Percentiles rank a stretch among this genome's conserved stretches.
Conservation (phyloP, 1,139 yeast species). For the Sugiyamaella castrensis region DNA sequence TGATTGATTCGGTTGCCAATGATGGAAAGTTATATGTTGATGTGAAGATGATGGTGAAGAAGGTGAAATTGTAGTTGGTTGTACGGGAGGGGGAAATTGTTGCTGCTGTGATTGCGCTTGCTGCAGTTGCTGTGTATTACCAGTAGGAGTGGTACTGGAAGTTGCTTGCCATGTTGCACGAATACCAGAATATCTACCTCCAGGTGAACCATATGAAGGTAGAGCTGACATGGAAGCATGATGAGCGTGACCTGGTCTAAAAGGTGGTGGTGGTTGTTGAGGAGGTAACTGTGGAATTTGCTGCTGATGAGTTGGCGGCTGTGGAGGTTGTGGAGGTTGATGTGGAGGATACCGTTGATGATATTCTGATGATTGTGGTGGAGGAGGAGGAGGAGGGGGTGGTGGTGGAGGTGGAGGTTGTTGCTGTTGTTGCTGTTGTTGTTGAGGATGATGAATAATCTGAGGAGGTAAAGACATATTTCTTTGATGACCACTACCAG, state of each 20-base stretch:
- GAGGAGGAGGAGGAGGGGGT: conserved; percentile 7
- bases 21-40: conserved; percentile 30
- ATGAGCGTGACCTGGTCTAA: conserved; percentile 28
- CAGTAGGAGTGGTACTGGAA: neutral
- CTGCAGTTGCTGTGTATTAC: conserved; percentile 2
- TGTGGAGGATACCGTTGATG: conserved; percentile 21
- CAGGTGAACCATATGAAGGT: conserved; percentile 19
- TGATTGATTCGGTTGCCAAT: conserved; percentile 31
- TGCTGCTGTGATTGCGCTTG: conserved; percentile 2
- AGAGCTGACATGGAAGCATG: conserved; percentile 29
- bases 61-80: conserved; percentile 23
- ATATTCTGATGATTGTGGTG: conserved; percentile 23
- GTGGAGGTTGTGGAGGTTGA: conserved; percentile 13
- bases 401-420: neutral
- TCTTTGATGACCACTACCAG: conserved; percentile 23
- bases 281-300: conserved; percentile 22
- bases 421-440: conserved; percentile 12
- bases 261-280: conserved; percentile 18
- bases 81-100: conserved; percentile 25
- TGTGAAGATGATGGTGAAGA: conserved; percentile 26
- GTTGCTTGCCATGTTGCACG: conserved; percentile 17
- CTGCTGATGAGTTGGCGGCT: conserved; percentile 17
- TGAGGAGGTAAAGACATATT: conserved; percentile 30
- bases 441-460: conserved; percentile 24
- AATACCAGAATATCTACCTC: conserved; percentile 14